Base-by-base conservation (phyloP, 192 early-diverging fungal genomes). In the Gamsiella multidivaricata region DNA sequence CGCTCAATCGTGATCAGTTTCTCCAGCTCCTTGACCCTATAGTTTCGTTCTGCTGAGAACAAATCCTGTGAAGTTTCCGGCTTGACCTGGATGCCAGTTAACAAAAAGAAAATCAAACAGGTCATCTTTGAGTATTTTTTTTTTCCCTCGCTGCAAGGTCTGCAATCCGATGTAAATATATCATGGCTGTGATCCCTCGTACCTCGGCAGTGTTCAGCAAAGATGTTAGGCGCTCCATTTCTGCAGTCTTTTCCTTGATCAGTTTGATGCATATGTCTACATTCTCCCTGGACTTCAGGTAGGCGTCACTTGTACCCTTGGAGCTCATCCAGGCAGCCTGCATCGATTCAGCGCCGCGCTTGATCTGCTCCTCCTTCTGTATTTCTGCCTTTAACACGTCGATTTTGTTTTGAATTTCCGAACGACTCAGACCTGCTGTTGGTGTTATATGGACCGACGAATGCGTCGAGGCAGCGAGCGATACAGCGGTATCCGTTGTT, bases 261-360 rank as follows among this genome's bases (percentile, higher is more conserved):
- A 57, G 45, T 14, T 69, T 78, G 36, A 69, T 56, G 28, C 74
- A 61, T 0, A 57, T 54, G 33, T 69, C 74, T 2, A 78, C 74
- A 23, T 69, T 78, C 31, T 78, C 74, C 23, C 59, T 78, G 39
- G 74, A 78, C 37, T 78, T 78, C 23, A 78, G n/a, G 25, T 78
- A 78, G 0, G 46, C 61, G 11, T 78, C 74, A 17, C 61, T 69
- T 0, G 59, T 62, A 7, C 74, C 74, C 7, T 69, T 69, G 28
- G 45, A 23, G 6, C 74, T 66, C 61, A 78, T 78, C 74, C 74
- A 78, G 4, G 74, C 60, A 12, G 49, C 61, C n/a, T 78, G 74
- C 59, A 78, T 78, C 0, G 74, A 78, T 32, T 78, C 74, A 3
- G 74, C 74, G 3, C 74, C 74, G 23, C 74, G 74, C 25, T 78